Base-by-base conservation (phyloP, 805 yeast species). In the Metschnikowia anglica region DNA sequence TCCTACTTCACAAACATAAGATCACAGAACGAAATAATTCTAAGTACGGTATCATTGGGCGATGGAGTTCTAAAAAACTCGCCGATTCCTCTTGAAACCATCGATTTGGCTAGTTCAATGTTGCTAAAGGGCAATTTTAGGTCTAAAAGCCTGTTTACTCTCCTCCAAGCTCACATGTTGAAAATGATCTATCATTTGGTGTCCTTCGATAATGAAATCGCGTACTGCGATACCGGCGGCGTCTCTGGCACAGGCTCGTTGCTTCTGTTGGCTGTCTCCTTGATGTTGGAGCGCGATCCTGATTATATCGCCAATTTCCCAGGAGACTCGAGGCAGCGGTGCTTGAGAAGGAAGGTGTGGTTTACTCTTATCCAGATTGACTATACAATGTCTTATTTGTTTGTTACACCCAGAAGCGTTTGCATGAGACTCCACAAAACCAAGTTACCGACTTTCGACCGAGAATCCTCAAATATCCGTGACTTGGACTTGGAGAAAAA, bases 131-230 rank as follows among this genome's bases (percentile, higher is more conserved):
- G 50, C 38, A 41, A 43, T 4, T 35, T 34, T 15, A 37, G 51
- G 4, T 25, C 23, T 7, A 47, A 43, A 33, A 41, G 45, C 5
- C 43, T 46, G 27, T 38, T 58, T 17, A 19, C 41, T 11, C 48
- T 49, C 8, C 42, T 58, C 11, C 62, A 57, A 34, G 60, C 60
- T 9, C 38, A 42, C 9, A 45, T 52, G 28, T 40, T 58, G 34
- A 38, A 39, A 24, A 44, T 46, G 24, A 41, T 50, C 8, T 37
- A 38, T 32, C 37, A 43, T 13, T 31, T 48, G 33, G 30, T 35
- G 17, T 49, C 60, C 1, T 51, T 50, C 3, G 61, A 57, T 13
- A 44, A 37, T 20, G 59, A 44, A 13, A 38, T 38, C 43, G 52
- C 49, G 1, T 31, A 32, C 31, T 41, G 40, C 23, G 38, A 34